Conservation (phyloP, 2,329 filamentous ascomycete species). For the Beauveria australis region DNA sequence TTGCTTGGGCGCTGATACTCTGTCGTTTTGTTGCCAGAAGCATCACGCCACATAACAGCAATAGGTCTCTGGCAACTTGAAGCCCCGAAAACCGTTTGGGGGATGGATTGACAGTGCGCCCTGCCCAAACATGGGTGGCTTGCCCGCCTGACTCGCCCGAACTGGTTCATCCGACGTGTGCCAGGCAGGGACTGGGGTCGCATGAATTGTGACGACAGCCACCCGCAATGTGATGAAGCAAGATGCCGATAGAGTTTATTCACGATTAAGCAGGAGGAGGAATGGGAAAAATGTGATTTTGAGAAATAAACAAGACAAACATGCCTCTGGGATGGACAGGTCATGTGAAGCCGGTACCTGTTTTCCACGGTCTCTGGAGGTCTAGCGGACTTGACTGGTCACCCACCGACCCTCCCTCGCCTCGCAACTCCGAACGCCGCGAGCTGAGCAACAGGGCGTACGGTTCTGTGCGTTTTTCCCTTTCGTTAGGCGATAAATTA, state of each 20-base stretch:
- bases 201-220: not conserved
- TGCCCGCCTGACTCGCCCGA: not conserved
- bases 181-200: not conserved
- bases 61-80: not conserved
- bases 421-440: not conserved
- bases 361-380: not conserved
- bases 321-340: not conserved
- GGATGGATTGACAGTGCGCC: not conserved
- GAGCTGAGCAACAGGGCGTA: not conserved
- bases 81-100: not conserved
- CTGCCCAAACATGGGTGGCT: not conserved
- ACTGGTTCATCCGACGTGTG: conserved; percentile 5
- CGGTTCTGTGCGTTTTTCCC: not conserved
- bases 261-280: not conserved
- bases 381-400: not conserved
- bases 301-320: not conserved
- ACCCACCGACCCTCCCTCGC: not conserved
- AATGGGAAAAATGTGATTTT: not conserved
- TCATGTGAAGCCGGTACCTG: too few species aligned
- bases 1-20: not conserved
- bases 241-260: not conserved
- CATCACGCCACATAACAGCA: not conserved
- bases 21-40: not conserved
- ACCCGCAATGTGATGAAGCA: not conserved
- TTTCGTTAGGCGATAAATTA: not conserved